Percentiles rank a stretch among this genome's conserved stretches.
Conservation (phyloP, 2,329 filamentous ascomycete species). For the Pseudocercospora crystallina region DNA sequence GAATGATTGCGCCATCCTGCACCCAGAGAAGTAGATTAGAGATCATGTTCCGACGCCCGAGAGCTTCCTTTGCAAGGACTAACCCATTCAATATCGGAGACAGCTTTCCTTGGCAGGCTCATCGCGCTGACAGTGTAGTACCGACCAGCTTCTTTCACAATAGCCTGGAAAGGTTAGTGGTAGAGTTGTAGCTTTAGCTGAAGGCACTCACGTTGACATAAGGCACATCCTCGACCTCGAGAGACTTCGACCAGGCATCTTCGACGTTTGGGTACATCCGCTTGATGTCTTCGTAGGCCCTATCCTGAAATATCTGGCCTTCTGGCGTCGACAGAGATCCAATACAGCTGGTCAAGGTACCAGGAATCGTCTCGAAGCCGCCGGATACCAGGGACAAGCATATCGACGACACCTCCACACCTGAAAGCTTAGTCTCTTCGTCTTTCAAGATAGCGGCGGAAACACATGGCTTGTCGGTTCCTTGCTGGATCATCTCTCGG, state of each 20-base stretch:
- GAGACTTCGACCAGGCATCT: slow-evolving; percentile 49
- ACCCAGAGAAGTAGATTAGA: slow-evolving; percentile 29
- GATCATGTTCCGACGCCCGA: neutral
- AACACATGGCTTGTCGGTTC: slow-evolving; percentile 56
- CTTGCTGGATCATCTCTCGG: slow-evolving; percentile 51
- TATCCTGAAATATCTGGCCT: slow-evolving; percentile 54
- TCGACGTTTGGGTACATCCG: slow-evolving; percentile 47
- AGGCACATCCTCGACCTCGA: slow-evolving; percentile 49
- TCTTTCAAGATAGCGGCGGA: slow-evolving; percentile 56
- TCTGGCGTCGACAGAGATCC: slow-evolving; percentile 51
- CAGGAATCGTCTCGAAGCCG: slow-evolving; percentile 57
- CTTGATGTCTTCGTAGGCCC: slow-evolving; percentile 54
- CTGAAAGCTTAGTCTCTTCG: slow-evolving; percentile 53
- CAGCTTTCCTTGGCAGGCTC: slow-evolving; percentile 54
- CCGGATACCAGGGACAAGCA: slow-evolving; percentile 55
- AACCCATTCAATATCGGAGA: slow-evolving; percentile 44
- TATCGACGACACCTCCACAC: slow-evolving; percentile 55
- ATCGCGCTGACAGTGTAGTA: slow-evolving; percentile 57
- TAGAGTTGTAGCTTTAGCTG: neutral
- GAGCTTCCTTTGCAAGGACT: neutral
- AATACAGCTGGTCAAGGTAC: slow-evolving; percentile 53
- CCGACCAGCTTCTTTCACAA: slow-evolving; percentile 54
- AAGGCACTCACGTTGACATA: slow-evolving; percentile 39
- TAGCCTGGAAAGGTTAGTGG: slow-evolving; percentile 30
- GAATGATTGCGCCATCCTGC: slow-evolving; percentile 51